Evolutionary conservation across 768 basidiomycete species (phyloP).

Genomic region (Phlegmacium glaucopus): DNA sequence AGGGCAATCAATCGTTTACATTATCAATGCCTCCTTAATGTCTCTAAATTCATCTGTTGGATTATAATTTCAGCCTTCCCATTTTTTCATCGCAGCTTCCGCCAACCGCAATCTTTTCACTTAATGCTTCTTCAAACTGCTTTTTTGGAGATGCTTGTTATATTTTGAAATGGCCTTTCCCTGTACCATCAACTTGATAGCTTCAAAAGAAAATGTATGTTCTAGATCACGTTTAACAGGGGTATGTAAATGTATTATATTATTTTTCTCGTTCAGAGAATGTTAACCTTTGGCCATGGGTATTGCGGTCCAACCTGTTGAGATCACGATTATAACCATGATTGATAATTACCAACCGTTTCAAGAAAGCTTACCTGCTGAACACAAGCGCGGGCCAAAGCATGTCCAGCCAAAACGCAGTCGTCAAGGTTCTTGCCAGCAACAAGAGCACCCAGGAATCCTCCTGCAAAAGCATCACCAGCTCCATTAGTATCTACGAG

Average conservation of each 20-base stretch:
- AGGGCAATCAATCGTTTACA: no score
- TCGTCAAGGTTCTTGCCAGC: slow-evolving; percentile 76
- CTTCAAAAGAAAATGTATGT: no score
- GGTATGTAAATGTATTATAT: background rate
- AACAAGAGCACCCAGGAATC: slow-evolving; percentile 85
- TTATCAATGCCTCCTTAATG: no score
- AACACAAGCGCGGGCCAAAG: slow-evolving; percentile 82
- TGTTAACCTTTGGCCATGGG: slow-evolving; percentile 47
- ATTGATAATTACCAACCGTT: background rate
- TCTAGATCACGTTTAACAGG: background rate
- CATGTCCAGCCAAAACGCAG: slow-evolving; percentile 82
- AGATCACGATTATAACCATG: background rate
- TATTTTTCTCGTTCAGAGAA: slow-evolving; percentile 25
- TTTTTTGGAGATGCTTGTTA: no score
- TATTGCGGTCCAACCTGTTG: slow-evolving; percentile 48
- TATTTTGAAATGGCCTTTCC: no score
- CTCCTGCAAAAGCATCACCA: slow-evolving; percentile 96
- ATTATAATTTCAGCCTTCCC: no score
- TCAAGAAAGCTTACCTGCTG: slow-evolving; percentile 50
- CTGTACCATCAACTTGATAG: no score
- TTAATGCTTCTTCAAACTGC: no score
- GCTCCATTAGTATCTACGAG: slow-evolving; percentile 99
- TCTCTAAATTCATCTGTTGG: no score
- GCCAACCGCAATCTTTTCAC: no score
- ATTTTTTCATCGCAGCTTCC: no score